These are phyloP conservation scores for Eutrema japonicum DNA, from an alignment of 345 rosid genomes.

Conservation along the genomic window DNA sequence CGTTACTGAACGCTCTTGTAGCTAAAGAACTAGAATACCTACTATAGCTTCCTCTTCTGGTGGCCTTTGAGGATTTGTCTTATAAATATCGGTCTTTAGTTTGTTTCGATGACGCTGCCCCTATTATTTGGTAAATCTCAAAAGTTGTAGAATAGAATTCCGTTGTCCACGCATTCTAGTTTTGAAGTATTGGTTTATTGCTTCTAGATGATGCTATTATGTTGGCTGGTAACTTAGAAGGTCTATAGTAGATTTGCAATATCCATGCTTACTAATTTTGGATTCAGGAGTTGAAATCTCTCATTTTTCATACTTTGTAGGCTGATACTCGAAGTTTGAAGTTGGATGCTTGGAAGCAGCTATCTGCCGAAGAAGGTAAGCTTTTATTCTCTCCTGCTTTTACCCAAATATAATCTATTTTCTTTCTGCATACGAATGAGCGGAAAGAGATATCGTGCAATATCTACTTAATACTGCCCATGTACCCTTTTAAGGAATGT, in stretches of 20 bases:
- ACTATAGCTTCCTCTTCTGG: neutral
- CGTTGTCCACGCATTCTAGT: slow-evolving; percentile 7
- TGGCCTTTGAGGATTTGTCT: neutral
- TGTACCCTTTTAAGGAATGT: slow-evolving; percentile 27
- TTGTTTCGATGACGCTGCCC: neutral
- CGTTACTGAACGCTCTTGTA: slow-evolving; percentile 8
- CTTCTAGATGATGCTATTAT: slow-evolving; percentile 9
- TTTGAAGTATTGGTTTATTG: neutral
- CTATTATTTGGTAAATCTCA: slow-evolving; percentile 1
- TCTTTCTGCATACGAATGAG: neutral
- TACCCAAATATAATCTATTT: neutral
- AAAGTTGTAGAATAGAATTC: slow-evolving; percentile 13
- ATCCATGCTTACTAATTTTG: slow-evolving; percentile 23
- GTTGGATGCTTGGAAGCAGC: slow-evolving; percentile 91
- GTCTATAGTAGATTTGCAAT: neutral
- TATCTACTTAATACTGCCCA: slow-evolving; percentile 4
- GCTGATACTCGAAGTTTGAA: slow-evolving; percentile 74
- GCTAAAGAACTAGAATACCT: slow-evolving; percentile 1
- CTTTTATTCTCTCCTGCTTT: slow-evolving; percentile 10
- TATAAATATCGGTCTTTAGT: neutral
- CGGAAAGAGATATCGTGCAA: neutral
- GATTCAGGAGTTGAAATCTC: neutral
- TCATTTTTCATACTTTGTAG: slow-evolving; percentile 50
- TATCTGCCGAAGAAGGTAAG: slow-evolving; percentile 90
- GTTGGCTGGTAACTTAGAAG: no score